Evolutionary conservation across 345 rosid genomes (phyloP).

Genomic region (Eucalyptus curtisii): DNA sequence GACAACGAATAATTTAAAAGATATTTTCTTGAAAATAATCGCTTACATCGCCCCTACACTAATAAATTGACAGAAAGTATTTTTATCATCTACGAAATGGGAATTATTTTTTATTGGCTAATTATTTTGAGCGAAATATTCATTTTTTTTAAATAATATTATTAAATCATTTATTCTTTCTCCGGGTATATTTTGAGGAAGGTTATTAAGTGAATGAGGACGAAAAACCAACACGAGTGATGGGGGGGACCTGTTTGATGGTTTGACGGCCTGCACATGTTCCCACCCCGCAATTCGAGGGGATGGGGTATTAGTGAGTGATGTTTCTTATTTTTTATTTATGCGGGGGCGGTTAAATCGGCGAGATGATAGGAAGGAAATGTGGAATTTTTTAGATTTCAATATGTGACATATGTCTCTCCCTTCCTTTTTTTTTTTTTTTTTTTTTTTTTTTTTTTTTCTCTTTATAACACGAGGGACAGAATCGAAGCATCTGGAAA

Average conservation of each 20-base stretch:
- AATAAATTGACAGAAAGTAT: too few relatives aligned
- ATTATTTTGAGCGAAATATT: background rate
- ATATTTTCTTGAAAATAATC: too few relatives aligned
- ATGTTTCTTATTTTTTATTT: background rate
- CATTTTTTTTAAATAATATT: too few relatives aligned
- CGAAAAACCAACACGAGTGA: background rate
- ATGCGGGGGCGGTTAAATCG: background rate
- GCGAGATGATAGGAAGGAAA: background rate
- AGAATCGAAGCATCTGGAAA: background rate
- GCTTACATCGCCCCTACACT: fast-evolving
- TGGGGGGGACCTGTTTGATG: background rate
- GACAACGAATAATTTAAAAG: too few relatives aligned
- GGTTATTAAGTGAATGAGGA: background rate
- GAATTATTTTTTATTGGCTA: background rate
- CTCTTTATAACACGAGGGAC: fast-evolving
- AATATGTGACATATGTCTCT: background rate
- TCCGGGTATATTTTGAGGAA: background rate
- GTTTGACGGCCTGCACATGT: background rate
- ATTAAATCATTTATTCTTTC: background rate
- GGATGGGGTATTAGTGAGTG: background rate
- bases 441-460: too few relatives aligned
- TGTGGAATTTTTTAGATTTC: background rate
- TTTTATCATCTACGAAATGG: too few relatives aligned
- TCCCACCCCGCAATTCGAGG: background rate
- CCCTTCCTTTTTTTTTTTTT: too few relatives aligned